A percentile compares a stretch with the other conserved stretches of the same genome.
Evolutionary conservation across 2,329 filamentous ascomycete species (phyloP).

Genomic region (Magnaporthiopsis incrustans): DNA sequence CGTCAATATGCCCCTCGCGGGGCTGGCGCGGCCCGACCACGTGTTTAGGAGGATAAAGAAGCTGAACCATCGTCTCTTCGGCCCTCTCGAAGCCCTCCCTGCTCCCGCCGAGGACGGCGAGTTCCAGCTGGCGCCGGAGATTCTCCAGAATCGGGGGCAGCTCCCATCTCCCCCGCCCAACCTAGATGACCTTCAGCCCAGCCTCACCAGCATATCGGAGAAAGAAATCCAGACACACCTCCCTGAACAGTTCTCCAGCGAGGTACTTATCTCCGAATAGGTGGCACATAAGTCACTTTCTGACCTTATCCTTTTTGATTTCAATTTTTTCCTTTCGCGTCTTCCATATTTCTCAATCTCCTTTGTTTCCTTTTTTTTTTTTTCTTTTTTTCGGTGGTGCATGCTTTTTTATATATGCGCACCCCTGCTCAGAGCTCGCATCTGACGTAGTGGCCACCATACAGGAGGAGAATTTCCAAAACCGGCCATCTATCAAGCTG

Average conservation of each 20-base stretch:
- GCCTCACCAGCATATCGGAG: neutral
- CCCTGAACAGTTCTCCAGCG: neutral
- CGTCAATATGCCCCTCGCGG: conserved; percentile 15
- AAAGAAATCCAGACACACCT: neutral
- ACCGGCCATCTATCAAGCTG: conserved; percentile 77
- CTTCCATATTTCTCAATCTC: no score
- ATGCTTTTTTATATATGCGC: neutral
- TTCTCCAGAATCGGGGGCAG: neutral
- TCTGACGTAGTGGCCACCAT: neutral
- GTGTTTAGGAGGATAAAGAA: neutral
- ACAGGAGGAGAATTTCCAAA: conserved; percentile 83
- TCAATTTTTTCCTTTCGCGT: neutral
- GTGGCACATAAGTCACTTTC: neutral
- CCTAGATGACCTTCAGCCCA: neutral
- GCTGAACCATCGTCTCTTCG: neutral
- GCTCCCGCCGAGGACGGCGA: neutral
- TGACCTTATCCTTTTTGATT: neutral
- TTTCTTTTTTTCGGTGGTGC: neutral
- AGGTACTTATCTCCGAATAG: neutral
- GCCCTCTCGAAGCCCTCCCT: neutral
- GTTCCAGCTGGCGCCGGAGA: neutral
- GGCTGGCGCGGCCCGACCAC: conserved; percentile 3
- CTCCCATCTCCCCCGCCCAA: neutral
- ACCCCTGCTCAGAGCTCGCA: neutral
- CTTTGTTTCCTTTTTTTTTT: neutral